Conservation (phyloP, 805 yeast genomes). For the Nakazawaea holstii region DNA sequence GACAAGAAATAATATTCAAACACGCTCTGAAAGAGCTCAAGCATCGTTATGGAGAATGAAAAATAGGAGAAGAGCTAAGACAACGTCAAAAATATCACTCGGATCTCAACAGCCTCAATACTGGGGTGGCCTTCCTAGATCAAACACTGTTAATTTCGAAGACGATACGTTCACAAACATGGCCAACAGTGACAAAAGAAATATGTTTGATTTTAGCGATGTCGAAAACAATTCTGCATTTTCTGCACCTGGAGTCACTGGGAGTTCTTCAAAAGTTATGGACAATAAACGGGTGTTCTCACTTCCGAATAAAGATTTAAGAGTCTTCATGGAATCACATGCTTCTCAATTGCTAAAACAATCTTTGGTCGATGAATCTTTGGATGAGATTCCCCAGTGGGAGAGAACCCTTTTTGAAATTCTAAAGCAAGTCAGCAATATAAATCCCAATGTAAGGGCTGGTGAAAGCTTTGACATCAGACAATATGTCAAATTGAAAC, state of each 20-base stretch:
- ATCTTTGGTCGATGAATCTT: conserved; percentile 54
- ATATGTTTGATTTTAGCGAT: conserved; percentile 5
- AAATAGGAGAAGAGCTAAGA: conserved; percentile 50
- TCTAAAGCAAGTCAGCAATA: conserved; percentile 47
- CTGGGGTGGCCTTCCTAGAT: conserved; percentile 7
- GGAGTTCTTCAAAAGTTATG: not conserved
- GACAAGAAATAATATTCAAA: conserved; percentile 35
- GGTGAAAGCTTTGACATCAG: conserved; percentile 80
- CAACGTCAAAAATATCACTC: conserved; percentile 28
- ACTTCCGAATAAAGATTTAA: conserved; percentile 9
- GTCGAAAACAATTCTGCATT: not conserved
- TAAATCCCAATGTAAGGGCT: conserved; percentile 53
- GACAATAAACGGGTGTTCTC: conserved; percentile 9
- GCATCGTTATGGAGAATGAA: conserved; percentile 59
- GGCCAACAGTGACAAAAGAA: not conserved
- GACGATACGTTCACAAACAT: conserved; percentile 1
- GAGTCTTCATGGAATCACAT: conserved; percentile 29
- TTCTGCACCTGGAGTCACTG: no score
- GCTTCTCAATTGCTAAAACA: conserved; percentile 52
- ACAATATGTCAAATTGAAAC: conserved; percentile 83
- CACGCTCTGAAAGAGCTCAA: conserved; percentile 53
- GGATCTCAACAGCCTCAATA: conserved; percentile 21
- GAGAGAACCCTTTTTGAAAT: conserved; percentile 40
- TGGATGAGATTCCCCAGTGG: conserved; percentile 57
- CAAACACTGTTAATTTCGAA: conserved; percentile 2